phyloP scores from a whole-genome alignment of 2,329 filamentous ascomycete species.

The Cladorrhinum sp. region DNA sequence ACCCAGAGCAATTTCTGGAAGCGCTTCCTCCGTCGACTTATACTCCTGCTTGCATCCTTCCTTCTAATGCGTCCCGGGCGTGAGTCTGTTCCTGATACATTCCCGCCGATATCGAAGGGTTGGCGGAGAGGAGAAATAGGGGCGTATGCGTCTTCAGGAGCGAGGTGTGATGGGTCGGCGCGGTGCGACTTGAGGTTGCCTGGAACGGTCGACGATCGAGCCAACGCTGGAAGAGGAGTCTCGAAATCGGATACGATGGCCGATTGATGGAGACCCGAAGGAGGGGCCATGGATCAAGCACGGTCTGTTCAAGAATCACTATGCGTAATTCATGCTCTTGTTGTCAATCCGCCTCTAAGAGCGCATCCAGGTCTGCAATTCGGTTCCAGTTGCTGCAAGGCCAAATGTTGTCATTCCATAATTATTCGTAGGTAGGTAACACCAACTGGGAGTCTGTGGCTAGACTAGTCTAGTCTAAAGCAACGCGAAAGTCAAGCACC shows the following conservation, averaged over 20 bases:
- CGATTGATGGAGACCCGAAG: slow-evolving; percentile 31
- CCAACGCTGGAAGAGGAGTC: slow-evolving; percentile 32
- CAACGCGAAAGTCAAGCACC: slow-evolving; percentile 12
- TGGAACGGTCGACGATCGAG: slow-evolving; percentile 42
- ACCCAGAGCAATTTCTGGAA: slow-evolving; percentile 99
- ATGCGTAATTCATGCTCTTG: not conserved
- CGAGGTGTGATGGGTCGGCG: slow-evolving; percentile 65
- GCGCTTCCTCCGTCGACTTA: slow-evolving; percentile 62
- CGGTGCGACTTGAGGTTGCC: slow-evolving; percentile 36
- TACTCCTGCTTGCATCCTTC: slow-evolving; percentile 59
- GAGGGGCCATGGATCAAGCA: slow-evolving; percentile 30
- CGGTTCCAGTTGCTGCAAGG: too few relatives aligned
- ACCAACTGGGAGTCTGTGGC: too few relatives aligned
- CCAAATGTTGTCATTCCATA: too few relatives aligned
- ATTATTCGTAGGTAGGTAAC: too few relatives aligned
- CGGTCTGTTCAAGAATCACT: not conserved
- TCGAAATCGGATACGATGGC: slow-evolving; percentile 30
- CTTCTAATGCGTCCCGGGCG: slow-evolving; percentile 42
- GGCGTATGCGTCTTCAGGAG: slow-evolving; percentile 80
- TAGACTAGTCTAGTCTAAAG: too few relatives aligned
- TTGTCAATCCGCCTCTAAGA: not conserved
- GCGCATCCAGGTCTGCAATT: not conserved
- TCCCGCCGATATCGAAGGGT: slow-evolving; percentile 38
- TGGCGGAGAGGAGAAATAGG: slow-evolving; percentile 58
- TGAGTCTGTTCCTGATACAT: slow-evolving; percentile 35